Evolutionary conservation across 129 eudicot species (phyloP).

Genomic region (Centaurea solstitialis): DNA sequence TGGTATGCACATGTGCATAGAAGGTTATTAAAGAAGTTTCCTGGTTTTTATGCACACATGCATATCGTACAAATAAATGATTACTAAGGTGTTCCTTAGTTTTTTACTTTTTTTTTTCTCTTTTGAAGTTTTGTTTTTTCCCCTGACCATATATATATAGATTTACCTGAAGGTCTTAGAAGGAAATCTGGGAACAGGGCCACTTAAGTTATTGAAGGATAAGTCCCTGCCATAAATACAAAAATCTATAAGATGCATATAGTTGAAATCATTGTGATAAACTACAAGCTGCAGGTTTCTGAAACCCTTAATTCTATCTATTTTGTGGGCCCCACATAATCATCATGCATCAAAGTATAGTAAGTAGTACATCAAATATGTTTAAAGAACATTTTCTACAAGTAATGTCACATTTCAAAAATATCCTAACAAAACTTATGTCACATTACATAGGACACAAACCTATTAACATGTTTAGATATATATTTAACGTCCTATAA

Average conservation of each 20-base stretch:
- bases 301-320: not conserved
- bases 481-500: not conserved
- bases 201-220: slow-evolving; percentile 82
- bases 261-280: not conserved
- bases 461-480: too few species aligned
- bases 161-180: slow-evolving; percentile 76
- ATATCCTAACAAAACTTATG: too few species aligned
- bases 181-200: slow-evolving; percentile 77
- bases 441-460: too few species aligned
- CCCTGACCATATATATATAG: too few species aligned
- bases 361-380: not conserved
- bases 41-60: too few species aligned
- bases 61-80: too few species aligned
- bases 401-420: too few species aligned
- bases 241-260: not conserved
- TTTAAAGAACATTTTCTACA: not conserved
- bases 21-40: too few species aligned
- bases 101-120: too few species aligned
- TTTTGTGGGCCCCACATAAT: not conserved
- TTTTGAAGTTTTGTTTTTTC: too few species aligned
- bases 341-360: not conserved
- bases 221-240: slow-evolving; percentile 57
- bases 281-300: not conserved
- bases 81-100: too few species aligned
- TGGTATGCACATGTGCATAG: too few species aligned